Evolutionary conservation across 2,329 filamentous ascomycete genomes (phyloP).

Genomic region (Cladosporium sp.): DNA sequence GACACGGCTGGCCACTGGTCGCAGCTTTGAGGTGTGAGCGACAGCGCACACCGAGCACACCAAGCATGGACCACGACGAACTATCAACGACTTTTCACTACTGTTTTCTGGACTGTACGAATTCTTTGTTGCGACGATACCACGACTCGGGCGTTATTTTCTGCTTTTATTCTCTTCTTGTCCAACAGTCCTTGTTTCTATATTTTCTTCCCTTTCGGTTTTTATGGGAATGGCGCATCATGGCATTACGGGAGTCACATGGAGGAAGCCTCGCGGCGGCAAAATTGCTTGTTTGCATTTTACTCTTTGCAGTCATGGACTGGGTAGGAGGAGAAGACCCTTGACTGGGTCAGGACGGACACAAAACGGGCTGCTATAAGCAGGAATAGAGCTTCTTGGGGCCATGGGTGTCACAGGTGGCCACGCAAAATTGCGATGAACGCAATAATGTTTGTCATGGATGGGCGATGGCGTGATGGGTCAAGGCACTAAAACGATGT

Average conservation of each 20-base stretch:
- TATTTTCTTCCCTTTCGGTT: conserved; percentile 1
- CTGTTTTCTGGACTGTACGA: conserved; percentile 3
- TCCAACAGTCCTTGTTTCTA: conserved; percentile 2
- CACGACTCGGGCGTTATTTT: conserved; percentile 8
- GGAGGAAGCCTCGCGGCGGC: conserved; percentile 3
- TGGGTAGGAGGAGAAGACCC: too few relatives aligned
- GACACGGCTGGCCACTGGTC: conserved; percentile 2
- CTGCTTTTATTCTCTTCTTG: conserved; percentile 1
- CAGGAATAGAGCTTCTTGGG: too few relatives aligned
- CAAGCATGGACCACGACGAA: not conserved
- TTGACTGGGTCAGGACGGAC: too few relatives aligned
- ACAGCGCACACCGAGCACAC: not conserved
- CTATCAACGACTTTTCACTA: not conserved
- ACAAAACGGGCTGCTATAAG: too few relatives aligned
- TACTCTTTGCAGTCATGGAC: not conserved
- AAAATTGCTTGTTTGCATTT: not conserved
- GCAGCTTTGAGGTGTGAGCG: conserved; percentile 3
- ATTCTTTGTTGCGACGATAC: conserved; percentile 12
- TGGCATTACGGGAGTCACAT: not conserved
- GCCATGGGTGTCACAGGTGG: not conserved
- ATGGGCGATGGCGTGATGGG: too few relatives aligned
- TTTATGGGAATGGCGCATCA: not conserved
- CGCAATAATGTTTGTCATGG: too few relatives aligned
- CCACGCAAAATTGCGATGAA: not conserved
- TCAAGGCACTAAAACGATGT: too few relatives aligned